These are phyloP conservation scores for Fragilaria crotonensis DNA, from an alignment of 108 stramenopile genomes.

Conservation along the genomic window DNA sequence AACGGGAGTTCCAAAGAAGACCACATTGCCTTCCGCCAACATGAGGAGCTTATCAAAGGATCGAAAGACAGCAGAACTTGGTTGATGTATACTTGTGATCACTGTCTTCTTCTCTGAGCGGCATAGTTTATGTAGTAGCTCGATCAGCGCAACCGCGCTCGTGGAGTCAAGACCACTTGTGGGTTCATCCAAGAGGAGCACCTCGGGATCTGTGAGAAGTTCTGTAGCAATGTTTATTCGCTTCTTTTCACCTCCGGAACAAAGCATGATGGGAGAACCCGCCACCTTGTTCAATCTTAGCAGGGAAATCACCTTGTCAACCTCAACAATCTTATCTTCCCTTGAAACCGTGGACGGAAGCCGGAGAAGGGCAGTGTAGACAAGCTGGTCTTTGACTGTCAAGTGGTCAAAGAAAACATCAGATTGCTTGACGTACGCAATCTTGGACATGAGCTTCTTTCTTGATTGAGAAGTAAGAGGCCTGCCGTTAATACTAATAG, in stretches of 20 bases:
- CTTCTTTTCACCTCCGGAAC: constrained; percentile 81
- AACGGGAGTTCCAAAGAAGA: constrained; percentile 63
- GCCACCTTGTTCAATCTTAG: constrained; percentile 50
- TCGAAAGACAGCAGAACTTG: constrained; percentile 53
- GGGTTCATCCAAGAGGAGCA: constrained; percentile 76
- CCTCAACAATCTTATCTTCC: constrained; percentile 45
- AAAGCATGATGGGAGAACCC: constrained; percentile 46
- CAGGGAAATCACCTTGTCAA: constrained; percentile 37
- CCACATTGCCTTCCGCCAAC: constrained; percentile 59
- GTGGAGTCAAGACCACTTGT: constrained; percentile 75
- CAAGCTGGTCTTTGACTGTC: constrained; percentile 66
- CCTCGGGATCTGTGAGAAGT: constrained; percentile 56
- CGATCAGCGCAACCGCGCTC: constrained; percentile 50
- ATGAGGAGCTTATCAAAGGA: constrained; percentile 56
- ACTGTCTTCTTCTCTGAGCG: constrained; percentile 44
- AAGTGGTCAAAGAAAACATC: constrained; percentile 73
- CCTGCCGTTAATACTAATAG: constrained; percentile 45
- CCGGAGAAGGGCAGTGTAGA: constrained; percentile 61
- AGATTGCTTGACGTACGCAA: constrained; percentile 71
- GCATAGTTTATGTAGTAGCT: constrained; percentile 39
- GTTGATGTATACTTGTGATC: constrained; percentile 70
- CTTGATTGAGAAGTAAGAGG: constrained; percentile 20
- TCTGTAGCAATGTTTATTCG: constrained; percentile 76
- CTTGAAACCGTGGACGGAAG: constrained; percentile 25
- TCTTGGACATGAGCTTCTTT: constrained; percentile 51